Evolutionary conservation across 2,329 filamentous ascomycete genomes (phyloP).

Genomic region (Beauveria australis): DNA sequence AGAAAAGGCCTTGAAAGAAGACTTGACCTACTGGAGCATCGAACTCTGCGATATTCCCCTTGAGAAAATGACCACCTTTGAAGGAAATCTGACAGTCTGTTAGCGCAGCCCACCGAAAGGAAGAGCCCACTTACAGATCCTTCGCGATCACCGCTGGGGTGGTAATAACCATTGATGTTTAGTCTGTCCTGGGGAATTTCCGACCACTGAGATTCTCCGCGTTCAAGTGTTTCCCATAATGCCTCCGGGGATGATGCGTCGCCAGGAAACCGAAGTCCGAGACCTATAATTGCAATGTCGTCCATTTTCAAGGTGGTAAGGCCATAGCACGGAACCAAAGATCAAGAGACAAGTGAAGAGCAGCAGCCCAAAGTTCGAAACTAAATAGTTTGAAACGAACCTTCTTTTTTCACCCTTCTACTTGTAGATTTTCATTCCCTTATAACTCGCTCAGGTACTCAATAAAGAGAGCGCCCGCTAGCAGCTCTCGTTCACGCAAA

Average conservation of each 20-base stretch:
- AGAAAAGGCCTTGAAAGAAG: not conserved
- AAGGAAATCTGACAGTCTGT: slow-evolving; percentile 33
- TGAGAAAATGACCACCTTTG: slow-evolving; percentile 42
- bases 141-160: slow-evolving; percentile 40
- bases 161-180: slow-evolving; percentile 45
- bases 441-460: too few species aligned
- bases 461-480: too few species aligned
- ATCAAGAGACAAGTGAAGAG: not conserved
- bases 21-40: slow-evolving; percentile 36
- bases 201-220: slow-evolving; percentile 38
- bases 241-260: slow-evolving; percentile 33
- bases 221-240: slow-evolving; percentile 41
- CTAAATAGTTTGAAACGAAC: too few species aligned
- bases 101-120: not conserved
- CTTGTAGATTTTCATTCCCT: too few species aligned
- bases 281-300: slow-evolving; percentile 44
- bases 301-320: slow-evolving; percentile 18
- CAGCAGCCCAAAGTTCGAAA: too few species aligned
- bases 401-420: too few species aligned
- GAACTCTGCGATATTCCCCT: slow-evolving; percentile 37
- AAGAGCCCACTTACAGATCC: slow-evolving; percentile 32
- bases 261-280: slow-evolving; percentile 44
- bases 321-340: not conserved
- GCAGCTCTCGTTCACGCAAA: too few species aligned
- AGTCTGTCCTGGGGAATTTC: slow-evolving; percentile 41